Evolutionary conservation across 768 basidiomycete genomes (phyloP), one percentile per base, ranked within the genome.

Genomic region (Phylloporus sp.): DNA sequence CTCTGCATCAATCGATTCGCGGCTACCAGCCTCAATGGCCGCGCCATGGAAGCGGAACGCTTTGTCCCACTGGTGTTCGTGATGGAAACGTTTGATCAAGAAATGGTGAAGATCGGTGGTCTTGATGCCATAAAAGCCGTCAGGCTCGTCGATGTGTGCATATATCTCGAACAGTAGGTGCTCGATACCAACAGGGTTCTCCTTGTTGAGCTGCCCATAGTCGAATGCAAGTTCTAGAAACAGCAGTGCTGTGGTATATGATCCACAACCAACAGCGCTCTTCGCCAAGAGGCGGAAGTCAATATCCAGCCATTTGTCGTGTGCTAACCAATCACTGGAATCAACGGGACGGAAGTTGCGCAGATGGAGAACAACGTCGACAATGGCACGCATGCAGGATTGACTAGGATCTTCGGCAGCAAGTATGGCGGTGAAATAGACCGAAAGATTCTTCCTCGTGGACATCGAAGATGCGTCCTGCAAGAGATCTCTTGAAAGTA

Each of bases 41-140:
- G 97, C 93, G 23, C 93, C 94, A 56, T 97, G 91, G 58, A 90
- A 90, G 28, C 80, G 80, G 60, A 98, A 91, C 0, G 95, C 93
- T 62, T 88, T 90, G 40, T 86, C 84, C 89, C 93, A 95, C 63
- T 95, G 87, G 18, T 84, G 79, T 67, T 99, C 97, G 56, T 99
- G 97, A 59, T 91, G 89, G 55, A 95, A 86, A 10, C 91, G 82
- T 55, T 84, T 86, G 46, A 94, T 76, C 31, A 99, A 77, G 50
- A 94, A 88, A 39, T 80, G 78, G 23, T 82, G 79, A n/a, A 90
- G 78, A 62, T 98, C 84, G 28, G 77, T 70, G 7, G 87, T 84
- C 55, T 85, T 78, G 53, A 98, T 93, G 6, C 93, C 93, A 68
- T 99, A 99, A 67, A 99, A 99, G 2, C 97, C 94, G 60, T 99